Evolutionary conservation across 805 yeast genomes (phyloP).

Genomic region (Barnettozyma vustinii): DNA sequence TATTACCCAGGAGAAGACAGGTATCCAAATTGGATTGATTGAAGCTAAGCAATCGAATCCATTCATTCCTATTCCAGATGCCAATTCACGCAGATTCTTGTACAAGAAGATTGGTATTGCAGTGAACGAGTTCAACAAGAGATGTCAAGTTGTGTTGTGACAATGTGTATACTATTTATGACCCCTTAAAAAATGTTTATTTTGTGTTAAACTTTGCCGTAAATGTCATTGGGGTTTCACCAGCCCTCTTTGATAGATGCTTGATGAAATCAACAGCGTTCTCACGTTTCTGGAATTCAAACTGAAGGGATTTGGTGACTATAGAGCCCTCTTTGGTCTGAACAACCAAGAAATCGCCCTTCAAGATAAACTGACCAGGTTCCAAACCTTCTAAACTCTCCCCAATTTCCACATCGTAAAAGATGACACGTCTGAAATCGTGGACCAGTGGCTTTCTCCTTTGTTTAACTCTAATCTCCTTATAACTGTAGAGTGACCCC

Average conservation of each 20-base stretch:
- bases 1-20: conserved; percentile 73
- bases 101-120: conserved; percentile 75
- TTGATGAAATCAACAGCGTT: conserved; percentile 37
- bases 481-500: conserved; percentile 50
- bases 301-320: conserved; percentile 34
- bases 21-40: conserved; percentile 62
- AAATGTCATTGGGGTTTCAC: conserved; percentile 24
- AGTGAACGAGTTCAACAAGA: conserved; percentile 72
- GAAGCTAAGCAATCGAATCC: conserved; percentile 48
- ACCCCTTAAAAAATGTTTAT: neutral
- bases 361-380: conserved; percentile 29
- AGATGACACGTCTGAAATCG: conserved; percentile 40
- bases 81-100: conserved; percentile 53
- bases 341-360: conserved; percentile 28
- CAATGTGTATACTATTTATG: neutral
- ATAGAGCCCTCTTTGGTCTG: conserved; percentile 42
- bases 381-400: neutral
- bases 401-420: conserved; percentile 33
- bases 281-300: conserved; percentile 52
- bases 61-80: conserved; percentile 77
- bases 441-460: conserved; percentile 23
- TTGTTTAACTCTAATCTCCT: conserved; percentile 32
- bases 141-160: conserved; percentile 45
- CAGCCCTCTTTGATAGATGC: conserved; percentile 42
- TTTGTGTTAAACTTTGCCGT: neutral